These are phyloP conservation scores for Cucurbita moschata DNA, from an alignment of 306 rosid species.

Conservation along the genomic window DNA sequence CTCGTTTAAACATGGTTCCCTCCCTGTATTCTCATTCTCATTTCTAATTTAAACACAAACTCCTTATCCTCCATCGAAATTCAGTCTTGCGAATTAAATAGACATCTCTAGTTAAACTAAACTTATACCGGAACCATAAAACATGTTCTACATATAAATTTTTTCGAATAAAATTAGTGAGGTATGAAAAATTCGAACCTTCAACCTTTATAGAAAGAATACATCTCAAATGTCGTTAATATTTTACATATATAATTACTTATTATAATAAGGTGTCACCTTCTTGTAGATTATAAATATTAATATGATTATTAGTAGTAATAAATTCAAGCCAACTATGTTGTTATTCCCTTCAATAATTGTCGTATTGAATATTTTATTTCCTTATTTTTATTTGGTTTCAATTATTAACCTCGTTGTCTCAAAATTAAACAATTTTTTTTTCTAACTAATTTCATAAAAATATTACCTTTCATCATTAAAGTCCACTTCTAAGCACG, in stretches of 20 bases:
- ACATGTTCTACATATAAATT: too few relatives aligned
- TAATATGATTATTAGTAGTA: neutral
- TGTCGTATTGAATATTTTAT: neutral
- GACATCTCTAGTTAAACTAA: too few relatives aligned
- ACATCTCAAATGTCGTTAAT: too few relatives aligned
- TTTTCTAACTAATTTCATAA: neutral
- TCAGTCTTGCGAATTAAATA: too few relatives aligned
- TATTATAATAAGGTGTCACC: neutral
- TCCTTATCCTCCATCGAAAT: too few relatives aligned
- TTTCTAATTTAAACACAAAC: too few relatives aligned
- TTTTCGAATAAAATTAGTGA: too few relatives aligned
- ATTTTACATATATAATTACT: neutral
- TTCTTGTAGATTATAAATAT: neutral
- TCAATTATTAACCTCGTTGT: slow-evolving; percentile 5
- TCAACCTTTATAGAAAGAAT: too few relatives aligned
- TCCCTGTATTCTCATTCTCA: too few relatives aligned
- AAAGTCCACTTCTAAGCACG: slow-evolving; percentile 13
- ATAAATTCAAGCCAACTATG: neutral
- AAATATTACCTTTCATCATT: neutral
- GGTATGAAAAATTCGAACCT: too few relatives aligned
- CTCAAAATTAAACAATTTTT: neutral
- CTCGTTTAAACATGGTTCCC: too few relatives aligned
- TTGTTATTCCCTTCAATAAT: neutral
- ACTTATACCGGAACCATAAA: too few relatives aligned
- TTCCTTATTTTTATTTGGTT: neutral